Conservation (phyloP, 768 basidiomycete species). For the Sporobolomyces pararoseus region DNA sequence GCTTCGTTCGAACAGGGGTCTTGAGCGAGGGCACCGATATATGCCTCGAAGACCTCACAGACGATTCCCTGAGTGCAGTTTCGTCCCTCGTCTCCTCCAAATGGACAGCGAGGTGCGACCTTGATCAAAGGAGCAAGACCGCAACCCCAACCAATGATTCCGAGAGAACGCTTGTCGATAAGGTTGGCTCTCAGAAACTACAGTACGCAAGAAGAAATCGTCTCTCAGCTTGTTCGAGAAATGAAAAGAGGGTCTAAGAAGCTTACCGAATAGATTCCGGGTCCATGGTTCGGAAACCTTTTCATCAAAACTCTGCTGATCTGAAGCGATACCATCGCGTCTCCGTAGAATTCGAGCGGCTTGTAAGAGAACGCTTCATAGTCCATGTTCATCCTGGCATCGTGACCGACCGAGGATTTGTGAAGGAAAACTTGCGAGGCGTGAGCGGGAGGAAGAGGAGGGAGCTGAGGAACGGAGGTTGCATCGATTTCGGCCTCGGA, state of each 20-base stretch:
- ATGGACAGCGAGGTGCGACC: not conserved
- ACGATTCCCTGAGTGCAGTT: not conserved
- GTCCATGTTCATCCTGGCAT: not conserved
- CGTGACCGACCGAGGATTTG: not conserved
- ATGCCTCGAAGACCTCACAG: not conserved
- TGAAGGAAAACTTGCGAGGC: not conserved
- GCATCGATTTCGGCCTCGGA: not conserved
- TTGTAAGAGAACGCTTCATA: not conserved
- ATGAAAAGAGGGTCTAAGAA: not conserved
- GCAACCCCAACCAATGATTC: not conserved
- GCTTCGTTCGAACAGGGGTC: not conserved
- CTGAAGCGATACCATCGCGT: not conserved
- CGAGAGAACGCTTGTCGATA: not conserved
- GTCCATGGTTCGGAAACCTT: not conserved
- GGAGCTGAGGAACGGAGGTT: not conserved
- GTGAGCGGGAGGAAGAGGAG: not conserved
- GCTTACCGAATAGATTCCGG: not conserved
- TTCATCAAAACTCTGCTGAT: not conserved
- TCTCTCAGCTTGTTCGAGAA: not conserved
- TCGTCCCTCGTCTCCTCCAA: not conserved
- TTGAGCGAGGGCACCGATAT: not conserved
- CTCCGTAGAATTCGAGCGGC: slow-evolving; percentile 1
- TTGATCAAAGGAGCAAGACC: not conserved
- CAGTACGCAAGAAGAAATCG: not conserved
- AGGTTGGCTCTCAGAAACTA: not conserved